Conservation (phyloP, 768 basidiomycete genomes). For the Agaricus subrufescens region DNA sequence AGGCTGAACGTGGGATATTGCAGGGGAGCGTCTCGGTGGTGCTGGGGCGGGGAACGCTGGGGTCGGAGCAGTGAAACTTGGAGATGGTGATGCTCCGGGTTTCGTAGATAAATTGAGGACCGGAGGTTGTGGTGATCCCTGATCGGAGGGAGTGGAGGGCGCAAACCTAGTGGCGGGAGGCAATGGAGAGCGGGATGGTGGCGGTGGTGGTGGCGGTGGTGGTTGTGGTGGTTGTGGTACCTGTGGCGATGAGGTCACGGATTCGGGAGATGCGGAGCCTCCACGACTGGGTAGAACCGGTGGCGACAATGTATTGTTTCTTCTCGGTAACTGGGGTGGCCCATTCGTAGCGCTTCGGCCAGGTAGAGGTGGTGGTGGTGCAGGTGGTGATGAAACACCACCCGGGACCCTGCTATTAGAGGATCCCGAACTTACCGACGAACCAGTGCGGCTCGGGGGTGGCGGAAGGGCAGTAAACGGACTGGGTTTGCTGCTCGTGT, state of each 20-base stretch:
- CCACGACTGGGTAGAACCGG: slow-evolving; percentile 20
- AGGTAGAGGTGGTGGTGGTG: slow-evolving; percentile 20
- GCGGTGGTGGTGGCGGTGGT: slow-evolving; percentile 8
- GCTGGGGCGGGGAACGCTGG: slow-evolving; percentile 15
- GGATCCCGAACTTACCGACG: slow-evolving; percentile 12
- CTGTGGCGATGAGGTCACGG: slow-evolving; percentile 2
- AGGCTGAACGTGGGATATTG: background rate
- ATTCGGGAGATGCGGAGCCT: slow-evolving; percentile 2
- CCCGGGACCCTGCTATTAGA: slow-evolving; percentile 11
- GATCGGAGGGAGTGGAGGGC: background rate
- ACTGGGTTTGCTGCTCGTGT: slow-evolving; percentile 26
- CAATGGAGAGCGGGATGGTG: slow-evolving; percentile 4
- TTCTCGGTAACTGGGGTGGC: slow-evolving; percentile 23
- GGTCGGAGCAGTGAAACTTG: slow-evolving; percentile 15
- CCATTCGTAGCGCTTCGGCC: slow-evolving; percentile 17
- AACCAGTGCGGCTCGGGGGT: slow-evolving; percentile 31
- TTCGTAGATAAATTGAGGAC: slow-evolving; percentile 10
- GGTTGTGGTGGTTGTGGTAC: slow-evolving; percentile 6
- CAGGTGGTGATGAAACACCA: background rate
- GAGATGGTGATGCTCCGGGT: slow-evolving; percentile 12
- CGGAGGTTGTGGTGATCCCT: slow-evolving; percentile 10
- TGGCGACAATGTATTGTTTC: slow-evolving; percentile 15
- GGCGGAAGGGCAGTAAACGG: slow-evolving; percentile 23
- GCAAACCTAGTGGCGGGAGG: slow-evolving; percentile 10
- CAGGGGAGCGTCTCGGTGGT: slow-evolving; percentile 9